These are phyloP conservation scores for Cryphonectria parasitica DNA, from an alignment of 2,329 filamentous ascomycete species.

Conservation along the genomic window DNA sequence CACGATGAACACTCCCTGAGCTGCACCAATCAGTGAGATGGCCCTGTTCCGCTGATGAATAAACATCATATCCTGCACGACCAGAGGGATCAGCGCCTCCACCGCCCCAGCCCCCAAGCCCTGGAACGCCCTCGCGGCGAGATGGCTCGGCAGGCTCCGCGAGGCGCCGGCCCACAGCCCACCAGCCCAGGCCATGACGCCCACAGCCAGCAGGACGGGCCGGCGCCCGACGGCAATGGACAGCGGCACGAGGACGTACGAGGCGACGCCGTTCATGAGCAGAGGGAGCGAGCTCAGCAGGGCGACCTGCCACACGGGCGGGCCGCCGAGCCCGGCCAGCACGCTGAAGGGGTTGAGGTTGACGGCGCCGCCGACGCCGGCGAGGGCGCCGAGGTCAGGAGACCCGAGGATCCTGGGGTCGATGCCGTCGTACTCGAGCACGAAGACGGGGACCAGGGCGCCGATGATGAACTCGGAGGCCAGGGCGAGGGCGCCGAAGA, in stretches of 20 bases:
- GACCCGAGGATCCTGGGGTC: slow-evolving; percentile 38
- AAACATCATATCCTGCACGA: slow-evolving; percentile 41
- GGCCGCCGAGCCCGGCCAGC: slow-evolving; percentile 34
- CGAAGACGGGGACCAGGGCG: slow-evolving; percentile 40
- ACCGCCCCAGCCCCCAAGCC: slow-evolving; percentile 39
- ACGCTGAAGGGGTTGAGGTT: slow-evolving; percentile 37
- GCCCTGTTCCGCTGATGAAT: slow-evolving; percentile 40
- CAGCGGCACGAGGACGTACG: slow-evolving; percentile 39
- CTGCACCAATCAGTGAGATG: slow-evolving; percentile 27
- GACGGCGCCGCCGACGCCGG: slow-evolving; percentile 29
- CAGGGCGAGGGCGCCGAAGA: slow-evolving; percentile 36
- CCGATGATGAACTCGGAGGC: slow-evolving; percentile 37
- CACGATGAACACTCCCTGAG: slow-evolving; percentile 37
- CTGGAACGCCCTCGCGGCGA: slow-evolving; percentile 38
- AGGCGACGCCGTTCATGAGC: slow-evolving; percentile 38
- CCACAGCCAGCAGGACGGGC: slow-evolving; percentile 37
- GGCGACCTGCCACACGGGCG: slow-evolving; percentile 37
- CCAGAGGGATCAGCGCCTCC: slow-evolving; percentile 40
- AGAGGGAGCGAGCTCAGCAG: slow-evolving; percentile 38
- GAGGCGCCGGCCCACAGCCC: slow-evolving; percentile 39
- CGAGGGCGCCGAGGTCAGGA: slow-evolving; percentile 31
- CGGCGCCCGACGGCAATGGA: slow-evolving; percentile 39
- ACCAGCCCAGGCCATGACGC: slow-evolving; percentile 36
- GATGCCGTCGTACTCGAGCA: slow-evolving; percentile 41
- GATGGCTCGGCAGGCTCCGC: slow-evolving; percentile 34